A percentile compares a stretch with the other conserved stretches of the same genome.
Conservation (phyloP, 768 basidiomycete genomes). For the Cytidiella melzeri region DNA sequence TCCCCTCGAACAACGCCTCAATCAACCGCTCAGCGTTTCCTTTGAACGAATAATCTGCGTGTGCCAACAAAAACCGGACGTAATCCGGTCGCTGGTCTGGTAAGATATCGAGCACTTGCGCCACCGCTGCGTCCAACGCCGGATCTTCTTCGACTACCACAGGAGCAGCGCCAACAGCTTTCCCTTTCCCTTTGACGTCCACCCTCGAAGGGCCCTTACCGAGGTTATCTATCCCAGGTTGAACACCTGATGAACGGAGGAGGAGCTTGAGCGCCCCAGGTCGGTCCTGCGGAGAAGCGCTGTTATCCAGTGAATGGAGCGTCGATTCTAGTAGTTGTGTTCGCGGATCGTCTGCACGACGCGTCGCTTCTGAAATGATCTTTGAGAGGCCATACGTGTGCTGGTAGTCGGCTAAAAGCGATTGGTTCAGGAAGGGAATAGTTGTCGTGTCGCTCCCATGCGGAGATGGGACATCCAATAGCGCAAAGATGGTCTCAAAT, state of each 20-base stretch:
- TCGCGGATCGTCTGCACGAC: conserved; percentile 47
- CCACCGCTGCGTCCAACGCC: conserved; percentile 50
- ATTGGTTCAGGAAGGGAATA: conserved; percentile 51
- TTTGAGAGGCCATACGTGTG: conserved; percentile 53
- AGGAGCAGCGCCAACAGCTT: conserved; percentile 16
- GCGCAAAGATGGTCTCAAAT: conserved; percentile 52
- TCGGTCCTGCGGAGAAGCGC: conserved; percentile 7
- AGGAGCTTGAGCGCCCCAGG: conserved; percentile 60
- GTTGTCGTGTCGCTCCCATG: conserved; percentile 8
- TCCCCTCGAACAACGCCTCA: conserved; percentile 70
- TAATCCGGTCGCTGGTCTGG: conserved; percentile 55
- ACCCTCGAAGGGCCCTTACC: conserved; percentile 21
- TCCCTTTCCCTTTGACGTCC: conserved; percentile 31
- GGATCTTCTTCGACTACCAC: conserved; percentile 25
- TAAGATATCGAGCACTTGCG: conserved; percentile 72
- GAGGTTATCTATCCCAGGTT: conserved; percentile 33
- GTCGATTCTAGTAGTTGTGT: conserved; percentile 50
- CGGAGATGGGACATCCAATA: conserved; percentile 40
- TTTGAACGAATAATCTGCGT: conserved; percentile 41
- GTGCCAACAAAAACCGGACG: conserved; percentile 49
- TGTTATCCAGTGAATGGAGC: conserved; percentile 35
- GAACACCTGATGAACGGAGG: conserved; percentile 52
- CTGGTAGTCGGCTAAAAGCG: conserved; percentile 70
- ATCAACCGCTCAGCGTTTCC: conserved; percentile 58
- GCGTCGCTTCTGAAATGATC: conserved; percentile 41